Evolutionary conservation across 2,329 filamentous ascomycete species (phyloP), one percentile per base, ranked within the genome.

Genomic region (Aspergillus neoniger): DNA sequence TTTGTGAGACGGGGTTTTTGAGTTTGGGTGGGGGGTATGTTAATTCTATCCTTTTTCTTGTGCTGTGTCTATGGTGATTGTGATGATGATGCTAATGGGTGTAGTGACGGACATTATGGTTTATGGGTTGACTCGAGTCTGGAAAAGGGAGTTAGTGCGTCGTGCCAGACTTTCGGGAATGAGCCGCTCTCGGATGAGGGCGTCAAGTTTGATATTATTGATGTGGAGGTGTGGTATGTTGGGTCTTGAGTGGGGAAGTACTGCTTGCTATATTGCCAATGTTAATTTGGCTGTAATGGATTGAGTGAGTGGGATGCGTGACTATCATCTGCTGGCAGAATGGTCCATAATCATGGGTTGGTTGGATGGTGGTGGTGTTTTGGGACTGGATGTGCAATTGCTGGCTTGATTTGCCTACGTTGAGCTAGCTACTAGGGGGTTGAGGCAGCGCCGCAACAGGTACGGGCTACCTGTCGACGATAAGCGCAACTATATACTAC

Each of bases 111-210:
- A 0, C 90, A 91, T 69, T 98, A 95, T 74, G 95, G 95, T 2
- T 81, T 99, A 5, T 98, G 95, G 95, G 83, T 99, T 12, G 91
- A 97, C 73, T 90, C 94, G 67, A 86, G 86, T 17, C 86, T 98
- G 49, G 91, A 94, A 64, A 86, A 89, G 59, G 95, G 95, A 3
- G 86, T 96, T 55, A 96, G 91, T 70, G 88, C 89, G 44, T 83
- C 86, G 4, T 96, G 92, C 73, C 88, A 91, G 63, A 99, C 95
- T 0, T 99, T 98, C 79, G 92, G 92, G 0, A 99, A 99, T 68
- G 93, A 97, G 79, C 89, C 91, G 9, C 80, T 99, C 55, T 97
- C 94, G 70, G 94, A 97, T 58, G 91, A 96, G 71, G 95, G 94
- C 1, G 87, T 88, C 62, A 96, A 96, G 75, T 99, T 98, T 72